Percentiles rank a stretch among this genome's conserved stretches.
Evolutionary conservation across 768 basidiomycete species (phyloP).

Genomic region (Auricularia cornea): DNA sequence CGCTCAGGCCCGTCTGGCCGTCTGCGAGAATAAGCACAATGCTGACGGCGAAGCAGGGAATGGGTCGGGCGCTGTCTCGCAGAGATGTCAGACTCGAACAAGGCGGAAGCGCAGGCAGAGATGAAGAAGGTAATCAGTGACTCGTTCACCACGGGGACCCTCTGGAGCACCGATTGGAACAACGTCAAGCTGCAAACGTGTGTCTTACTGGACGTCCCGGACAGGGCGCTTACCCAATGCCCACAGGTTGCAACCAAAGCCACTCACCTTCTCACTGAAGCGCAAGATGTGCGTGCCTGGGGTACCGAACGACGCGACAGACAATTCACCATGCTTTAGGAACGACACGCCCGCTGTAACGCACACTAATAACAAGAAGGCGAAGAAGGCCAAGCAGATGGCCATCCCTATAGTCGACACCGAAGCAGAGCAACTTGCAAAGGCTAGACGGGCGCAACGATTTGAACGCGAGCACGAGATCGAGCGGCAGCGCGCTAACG

Average conservation of each 20-base stretch:
- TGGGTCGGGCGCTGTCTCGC: constrained; percentile 94
- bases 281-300: constrained; percentile 67
- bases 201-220: constrained; percentile 13
- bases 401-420: constrained; percentile 34
- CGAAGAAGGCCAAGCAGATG: constrained; percentile 28
- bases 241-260: constrained; percentile 52
- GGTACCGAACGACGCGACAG: too few species aligned
- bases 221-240: constrained; percentile 2
- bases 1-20: neutral
- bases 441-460: constrained; percentile 73
- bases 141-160: constrained; percentile 71
- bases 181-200: constrained; percentile 83
- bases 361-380: constrained; percentile 33
- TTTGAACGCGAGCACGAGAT: constrained; percentile 88
- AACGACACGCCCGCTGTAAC: neutral
- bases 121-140: constrained; percentile 95
- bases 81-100: constrained; percentile 84
- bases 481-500: constrained; percentile 55
- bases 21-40: too few species aligned
- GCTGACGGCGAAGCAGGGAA: constrained; percentile 45
- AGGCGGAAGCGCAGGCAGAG: constrained; percentile 83
- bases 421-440: constrained; percentile 52
- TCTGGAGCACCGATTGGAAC: constrained; percentile 94
- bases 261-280: constrained; percentile 42
- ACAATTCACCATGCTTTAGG: too few species aligned